Conservation (phyloP, 2,329 filamentous ascomycete genomes). For the Colletotrichum filicis region DNA sequence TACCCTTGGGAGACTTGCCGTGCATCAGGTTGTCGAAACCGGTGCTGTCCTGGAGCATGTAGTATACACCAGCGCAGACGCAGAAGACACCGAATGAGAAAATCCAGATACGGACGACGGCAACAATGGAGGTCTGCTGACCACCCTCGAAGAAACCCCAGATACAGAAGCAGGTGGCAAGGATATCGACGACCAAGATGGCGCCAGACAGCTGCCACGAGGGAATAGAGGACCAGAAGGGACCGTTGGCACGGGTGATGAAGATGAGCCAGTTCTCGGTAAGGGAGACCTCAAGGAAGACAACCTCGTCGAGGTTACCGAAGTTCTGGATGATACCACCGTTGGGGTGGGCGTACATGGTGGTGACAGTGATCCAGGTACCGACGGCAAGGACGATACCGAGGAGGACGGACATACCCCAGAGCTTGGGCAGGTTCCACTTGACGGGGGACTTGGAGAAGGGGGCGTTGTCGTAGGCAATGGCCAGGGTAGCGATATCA, state of each 20-base stretch:
- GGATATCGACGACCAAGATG: conserved; percentile 82
- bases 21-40: conserved; percentile 95
- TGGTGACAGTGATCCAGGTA: conserved; percentile 90
- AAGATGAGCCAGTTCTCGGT: conserved; percentile 98
- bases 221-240: conserved; percentile 90
- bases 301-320: conserved; percentile 81
- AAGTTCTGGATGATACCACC: conserved; percentile 93
- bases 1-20: conserved; percentile 84
- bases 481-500: conserved; percentile 90
- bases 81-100: conserved; percentile 93
- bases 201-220: conserved; percentile 86
- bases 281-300: conserved; percentile 91
- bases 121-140: conserved; percentile 79
- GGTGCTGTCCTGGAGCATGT: conserved; percentile 82
- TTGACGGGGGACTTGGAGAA: conserved; percentile 70
- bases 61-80: conserved; percentile 78
- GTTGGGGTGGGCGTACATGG: conserved; percentile 77
- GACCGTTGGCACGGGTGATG: conserved; percentile 92
- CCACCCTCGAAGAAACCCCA: conserved; percentile 82
- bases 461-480: conserved; percentile 88
- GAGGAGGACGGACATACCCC: conserved; percentile 90
- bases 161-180: conserved; percentile 86
- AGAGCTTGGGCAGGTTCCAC: conserved; percentile 94
- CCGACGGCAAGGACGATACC: conserved; percentile 84
- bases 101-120: conserved; percentile 89